Evolutionary conservation across 306 rosid genomes (phyloP), one percentile per base, ranked within the genome.

Genomic region (Sechiopsis laciniata): DNA sequence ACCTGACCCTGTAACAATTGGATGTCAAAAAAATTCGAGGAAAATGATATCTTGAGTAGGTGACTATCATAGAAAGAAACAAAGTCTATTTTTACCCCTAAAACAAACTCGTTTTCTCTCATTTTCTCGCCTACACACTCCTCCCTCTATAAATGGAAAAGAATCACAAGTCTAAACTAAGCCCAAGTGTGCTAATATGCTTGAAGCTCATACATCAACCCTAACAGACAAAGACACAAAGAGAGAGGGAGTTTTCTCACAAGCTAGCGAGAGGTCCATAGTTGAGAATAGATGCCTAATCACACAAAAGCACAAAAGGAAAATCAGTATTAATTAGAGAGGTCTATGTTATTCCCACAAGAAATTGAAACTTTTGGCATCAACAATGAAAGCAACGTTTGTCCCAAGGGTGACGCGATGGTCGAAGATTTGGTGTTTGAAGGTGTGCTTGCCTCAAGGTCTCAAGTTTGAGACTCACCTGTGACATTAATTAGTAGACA

Each of bases 261-360:
- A 17, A 65, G 16, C 29, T 17, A n/a, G 15, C n/a, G 10, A 40
- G 71, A 40, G 71, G 53, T 65, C 53, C 16, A 32, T 16, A 63
- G 24, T 35, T 35, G 70, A 37, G 70, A 37, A 37, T 37, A 37
- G 45, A 63, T 63, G 37, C 51, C 42, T 63, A 29, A 65, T 42
- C 53, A 10, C 71, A 65, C 10, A 65, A 40, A 65, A 65, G 2
- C 71, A 63, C 71, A 64, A 10, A 9, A 40, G 71, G 14, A 63
- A 64, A 65, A 65, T 10, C 54, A 54, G 42, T 11, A 40, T 40
- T 42, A n/a, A 65, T 65, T 65, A 10, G 53, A 40, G 11, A 42
- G 52, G 54, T 42, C 16, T 37, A 64, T n/a, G 71, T 64, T 64
- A 17, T 64, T 64, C 71, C 71, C 24, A 64, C 24, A 40, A n/a